These are phyloP conservation scores for Phlebiopsis gigantea DNA, from an alignment of 768 basidiomycete genomes.

Conservation along the genomic window DNA sequence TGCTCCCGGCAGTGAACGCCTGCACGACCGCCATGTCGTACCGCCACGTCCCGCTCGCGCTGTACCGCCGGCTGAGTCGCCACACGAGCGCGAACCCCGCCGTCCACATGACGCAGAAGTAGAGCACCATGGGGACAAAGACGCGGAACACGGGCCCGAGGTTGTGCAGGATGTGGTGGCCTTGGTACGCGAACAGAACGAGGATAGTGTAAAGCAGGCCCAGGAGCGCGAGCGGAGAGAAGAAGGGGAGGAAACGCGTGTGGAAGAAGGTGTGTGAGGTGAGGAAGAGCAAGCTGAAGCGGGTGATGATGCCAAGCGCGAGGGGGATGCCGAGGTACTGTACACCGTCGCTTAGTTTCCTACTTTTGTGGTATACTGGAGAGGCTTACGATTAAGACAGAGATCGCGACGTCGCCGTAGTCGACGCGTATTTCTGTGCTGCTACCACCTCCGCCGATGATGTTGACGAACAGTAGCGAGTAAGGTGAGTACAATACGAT, in stretches of 20 bases:
- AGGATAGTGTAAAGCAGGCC: slow-evolving; percentile 81
- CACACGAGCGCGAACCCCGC: slow-evolving; percentile 54
- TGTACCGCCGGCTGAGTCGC: slow-evolving; percentile 35
- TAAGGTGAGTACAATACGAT: slow-evolving; percentile 62
- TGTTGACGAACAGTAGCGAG: slow-evolving; percentile 67
- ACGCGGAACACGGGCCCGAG: slow-evolving; percentile 75
- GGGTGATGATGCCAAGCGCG: slow-evolving; percentile 63
- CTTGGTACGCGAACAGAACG: slow-evolving; percentile 59
- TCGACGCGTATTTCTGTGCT: slow-evolving; percentile 38
- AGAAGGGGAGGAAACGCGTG: slow-evolving; percentile 56
- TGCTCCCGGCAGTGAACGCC: slow-evolving; percentile 74
- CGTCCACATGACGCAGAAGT: slow-evolving; percentile 76
- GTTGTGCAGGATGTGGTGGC: slow-evolving; percentile 64
- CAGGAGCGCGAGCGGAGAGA: slow-evolving; percentile 64
- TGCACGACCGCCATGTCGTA: slow-evolving; percentile 77
- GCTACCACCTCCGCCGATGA: slow-evolving; percentile 45
- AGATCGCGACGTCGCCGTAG: slow-evolving; percentile 58
- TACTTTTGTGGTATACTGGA: no score
- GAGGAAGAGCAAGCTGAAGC: slow-evolving; percentile 44
- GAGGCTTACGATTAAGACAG: slow-evolving; percentile 62
- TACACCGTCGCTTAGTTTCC: no score
- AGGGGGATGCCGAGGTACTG: slow-evolving; percentile 85
- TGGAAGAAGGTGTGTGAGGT: slow-evolving; percentile 45
- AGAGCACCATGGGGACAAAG: slow-evolving; percentile 74
- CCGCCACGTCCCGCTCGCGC: slow-evolving; percentile 28